Evolutionary conservation across 1,139 yeast genomes (phyloP).

Genomic region (Pichia sp.): DNA sequence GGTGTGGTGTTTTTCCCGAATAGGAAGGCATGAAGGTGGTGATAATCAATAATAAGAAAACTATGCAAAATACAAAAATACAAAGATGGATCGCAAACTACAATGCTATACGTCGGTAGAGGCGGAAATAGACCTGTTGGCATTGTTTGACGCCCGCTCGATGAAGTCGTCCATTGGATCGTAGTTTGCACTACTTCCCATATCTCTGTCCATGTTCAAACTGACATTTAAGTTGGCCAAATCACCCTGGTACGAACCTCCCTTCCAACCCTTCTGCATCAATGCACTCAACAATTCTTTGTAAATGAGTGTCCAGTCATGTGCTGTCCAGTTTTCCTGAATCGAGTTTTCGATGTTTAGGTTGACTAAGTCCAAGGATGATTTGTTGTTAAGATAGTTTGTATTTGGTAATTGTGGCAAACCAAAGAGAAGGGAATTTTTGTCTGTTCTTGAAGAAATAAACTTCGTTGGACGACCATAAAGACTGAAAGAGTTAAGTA

Average conservation of each 20-base stretch:
- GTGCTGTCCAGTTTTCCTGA: slow-evolving; percentile 35
- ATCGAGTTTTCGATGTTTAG: slow-evolving; percentile 32
- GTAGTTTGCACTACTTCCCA: slow-evolving; percentile 11
- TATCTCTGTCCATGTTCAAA: slow-evolving; percentile 20
- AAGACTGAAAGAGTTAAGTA: slow-evolving; percentile 47
- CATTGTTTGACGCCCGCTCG: slow-evolving; percentile 13
- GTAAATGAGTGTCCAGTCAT: slow-evolving; percentile 38
- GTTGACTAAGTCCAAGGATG: slow-evolving; percentile 35
- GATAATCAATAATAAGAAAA: background rate
- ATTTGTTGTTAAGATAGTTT: slow-evolving; percentile 41
- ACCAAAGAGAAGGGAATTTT: slow-evolving; percentile 46
- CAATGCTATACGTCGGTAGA: background rate
- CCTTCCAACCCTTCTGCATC: slow-evolving; percentile 31
- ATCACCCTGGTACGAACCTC: slow-evolving; percentile 29
- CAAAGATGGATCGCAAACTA: background rate
- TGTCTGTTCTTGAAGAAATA: slow-evolving; percentile 40
- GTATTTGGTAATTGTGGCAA: slow-evolving; percentile 53
- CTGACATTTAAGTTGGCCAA: slow-evolving; percentile 22
- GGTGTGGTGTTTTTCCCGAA: no score
- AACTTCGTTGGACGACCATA: slow-evolving; percentile 52
- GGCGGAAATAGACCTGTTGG: slow-evolving; percentile 6
- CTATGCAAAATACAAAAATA: background rate
- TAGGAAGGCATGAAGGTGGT: background rate
- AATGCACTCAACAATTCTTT: slow-evolving; percentile 32
- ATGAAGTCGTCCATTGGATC: slow-evolving; percentile 27